phyloP scores from a whole-genome alignment of 2,329 filamentous ascomycete genomes.

The Alternaria postmessia region DNA sequence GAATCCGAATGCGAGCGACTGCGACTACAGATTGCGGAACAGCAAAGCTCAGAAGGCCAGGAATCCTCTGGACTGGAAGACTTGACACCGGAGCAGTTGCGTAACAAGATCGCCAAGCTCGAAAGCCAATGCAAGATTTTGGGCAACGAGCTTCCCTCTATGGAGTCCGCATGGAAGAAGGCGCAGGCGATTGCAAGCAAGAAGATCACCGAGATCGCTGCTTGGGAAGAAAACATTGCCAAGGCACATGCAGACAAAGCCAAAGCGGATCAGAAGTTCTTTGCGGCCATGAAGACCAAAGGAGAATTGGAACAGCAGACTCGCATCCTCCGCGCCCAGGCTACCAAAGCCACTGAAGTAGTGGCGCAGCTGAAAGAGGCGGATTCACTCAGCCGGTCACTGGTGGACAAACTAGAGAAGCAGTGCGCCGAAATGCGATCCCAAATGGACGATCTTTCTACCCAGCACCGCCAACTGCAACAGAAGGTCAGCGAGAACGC shows the following conservation, averaged over 20 bases:
- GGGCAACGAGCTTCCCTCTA: slow-evolving; percentile 84
- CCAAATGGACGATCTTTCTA: slow-evolving; percentile 72
- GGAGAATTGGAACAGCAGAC: slow-evolving; percentile 85
- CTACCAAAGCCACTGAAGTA: slow-evolving; percentile 89
- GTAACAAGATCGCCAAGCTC: slow-evolving; percentile 75
- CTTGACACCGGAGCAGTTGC: slow-evolving; percentile 74
- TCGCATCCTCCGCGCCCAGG: slow-evolving; percentile 79
- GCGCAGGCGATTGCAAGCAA: slow-evolving; percentile 84
- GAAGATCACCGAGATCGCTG: slow-evolving; percentile 80
- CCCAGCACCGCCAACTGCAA: slow-evolving; percentile 79
- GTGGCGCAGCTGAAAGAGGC: slow-evolving; percentile 92
- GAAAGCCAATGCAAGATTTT: slow-evolving; percentile 84
- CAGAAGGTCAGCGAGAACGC: slow-evolving; percentile 73
- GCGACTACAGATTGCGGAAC: slow-evolving; percentile 62
- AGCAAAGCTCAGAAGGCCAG: slow-evolving; percentile 28
- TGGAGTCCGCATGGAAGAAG: slow-evolving; percentile 91
- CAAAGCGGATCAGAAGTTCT: slow-evolving; percentile 98
- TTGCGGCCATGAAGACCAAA: slow-evolving; percentile 92
- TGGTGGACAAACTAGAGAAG: slow-evolving; percentile 88
- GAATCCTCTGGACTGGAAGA: slow-evolving; percentile 60
- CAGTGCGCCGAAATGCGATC: slow-evolving; percentile 85
- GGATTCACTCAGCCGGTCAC: slow-evolving; percentile 76
- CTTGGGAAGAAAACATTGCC: slow-evolving; percentile 79
- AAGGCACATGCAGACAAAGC: slow-evolving; percentile 85
- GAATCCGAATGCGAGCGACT: slow-evolving; percentile 84